phyloP scores from a whole-genome alignment of 2,329 filamentous ascomycete genomes.

The Tolypocladium cylindrosporum region DNA sequence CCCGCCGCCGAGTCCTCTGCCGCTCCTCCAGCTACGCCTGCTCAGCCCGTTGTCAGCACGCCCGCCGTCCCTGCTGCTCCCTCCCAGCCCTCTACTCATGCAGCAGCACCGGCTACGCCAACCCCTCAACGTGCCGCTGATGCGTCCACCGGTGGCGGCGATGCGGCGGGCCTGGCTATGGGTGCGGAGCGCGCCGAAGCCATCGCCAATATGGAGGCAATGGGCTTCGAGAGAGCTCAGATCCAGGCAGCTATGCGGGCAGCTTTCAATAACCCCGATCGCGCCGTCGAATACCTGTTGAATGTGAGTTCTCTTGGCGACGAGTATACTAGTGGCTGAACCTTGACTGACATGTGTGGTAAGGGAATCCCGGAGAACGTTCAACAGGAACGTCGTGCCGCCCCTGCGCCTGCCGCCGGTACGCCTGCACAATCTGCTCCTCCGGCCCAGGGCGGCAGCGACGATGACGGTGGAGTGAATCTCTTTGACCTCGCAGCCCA shows the following conservation, averaged over 20 bases:
- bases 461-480: constrained; percentile 65
- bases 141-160: constrained; percentile 27
- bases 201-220: constrained; percentile 88
- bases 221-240: constrained; percentile 84
- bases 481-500: constrained; percentile 89
- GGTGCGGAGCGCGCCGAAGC: constrained; percentile 73
- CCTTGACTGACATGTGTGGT: constrained; percentile 3
- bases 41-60: constrained; percentile 45
- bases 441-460: constrained; percentile 32
- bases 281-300: constrained; percentile 91
- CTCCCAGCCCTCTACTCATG: constrained; percentile 32
- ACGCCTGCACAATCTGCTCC: constrained; percentile 25
- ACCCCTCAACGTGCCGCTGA: constrained; percentile 38
- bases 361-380: constrained; percentile 87
- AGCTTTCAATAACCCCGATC: constrained; percentile 93
- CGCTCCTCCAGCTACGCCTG: constrained; percentile 48
- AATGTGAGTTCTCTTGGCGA: constrained; percentile 47
- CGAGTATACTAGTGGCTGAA: neutral
- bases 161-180: constrained; percentile 73
- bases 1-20: constrained; percentile 46
- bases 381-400: constrained; percentile 48
- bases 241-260: constrained; percentile 94
- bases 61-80: constrained; percentile 43
- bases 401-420: constrained; percentile 31
- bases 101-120: constrained; percentile 40